Conservation (phyloP, 2,329 filamentous ascomycete species). For the Ceratocystis huliohia region DNA sequence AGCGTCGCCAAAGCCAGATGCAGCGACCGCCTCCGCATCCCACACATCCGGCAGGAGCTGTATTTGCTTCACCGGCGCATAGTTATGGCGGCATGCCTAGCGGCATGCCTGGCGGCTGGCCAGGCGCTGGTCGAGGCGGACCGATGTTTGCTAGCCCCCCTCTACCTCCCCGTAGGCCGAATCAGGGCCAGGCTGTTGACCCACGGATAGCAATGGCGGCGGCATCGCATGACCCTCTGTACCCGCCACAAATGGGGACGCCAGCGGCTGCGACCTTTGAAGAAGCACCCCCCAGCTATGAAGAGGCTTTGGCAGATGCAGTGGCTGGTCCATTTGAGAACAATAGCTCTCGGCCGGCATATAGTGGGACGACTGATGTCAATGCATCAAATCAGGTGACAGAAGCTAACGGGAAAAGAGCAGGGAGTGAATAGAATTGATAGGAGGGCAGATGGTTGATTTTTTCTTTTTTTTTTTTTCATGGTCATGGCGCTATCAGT, state of each 20-base stretch:
- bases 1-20: neutral
- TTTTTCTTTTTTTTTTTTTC: too few species aligned
- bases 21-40: neutral
- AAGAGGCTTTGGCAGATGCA: conserved; percentile 76
- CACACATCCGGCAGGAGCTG: neutral
- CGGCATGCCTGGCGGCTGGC: neutral
- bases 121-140: neutral
- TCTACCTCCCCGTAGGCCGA: conserved; percentile 23
- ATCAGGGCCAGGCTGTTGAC: conserved; percentile 18
- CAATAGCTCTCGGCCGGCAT: conserved; percentile 48
- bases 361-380: conserved; percentile 47
- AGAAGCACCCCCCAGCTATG: conserved; percentile 87
- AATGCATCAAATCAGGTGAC: conserved; percentile 30
- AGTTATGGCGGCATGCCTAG: neutral
- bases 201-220: conserved; percentile 23
- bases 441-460: neutral
- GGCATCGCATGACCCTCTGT: conserved; percentile 37
- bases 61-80: neutral
- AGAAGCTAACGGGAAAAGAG: neutral
- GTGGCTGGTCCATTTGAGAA: conserved; percentile 56
- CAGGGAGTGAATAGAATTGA: neutral
- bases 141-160: conserved; percentile 23
- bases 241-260: conserved; percentile 45
- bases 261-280: conserved; percentile 39
- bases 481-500: too few species aligned